Percentiles rank a stretch among this genome's conserved stretches.
phyloP scores from a whole-genome alignment of 441 rosid species.

The Populus tomentosa region DNA sequence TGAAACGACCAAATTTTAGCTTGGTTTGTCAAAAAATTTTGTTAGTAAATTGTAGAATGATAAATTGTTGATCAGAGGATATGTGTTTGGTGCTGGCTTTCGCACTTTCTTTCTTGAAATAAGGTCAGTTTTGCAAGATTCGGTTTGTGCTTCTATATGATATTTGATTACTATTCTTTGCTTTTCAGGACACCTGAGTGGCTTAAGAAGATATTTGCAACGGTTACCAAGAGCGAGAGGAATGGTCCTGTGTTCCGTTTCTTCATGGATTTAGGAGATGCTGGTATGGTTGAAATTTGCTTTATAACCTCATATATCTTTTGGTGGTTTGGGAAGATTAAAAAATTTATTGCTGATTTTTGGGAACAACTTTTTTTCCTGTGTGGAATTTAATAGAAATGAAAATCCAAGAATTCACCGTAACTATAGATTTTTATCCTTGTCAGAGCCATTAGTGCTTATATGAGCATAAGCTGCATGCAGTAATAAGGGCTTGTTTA shows the following conservation, averaged over 20 bases:
- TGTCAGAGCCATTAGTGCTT: neutral
- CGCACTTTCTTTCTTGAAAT: neutral
- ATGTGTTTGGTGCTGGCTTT: neutral
- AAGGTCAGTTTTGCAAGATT: neutral
- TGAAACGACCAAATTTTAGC: neutral
- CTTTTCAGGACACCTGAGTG: constrained; percentile 75
- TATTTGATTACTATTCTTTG: constrained; percentile 1
- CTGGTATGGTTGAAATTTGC: constrained; percentile 40
- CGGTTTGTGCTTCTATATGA: neutral
- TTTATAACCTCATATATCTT: neutral
- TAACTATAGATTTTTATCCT: neutral
- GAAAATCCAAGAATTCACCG: neutral
- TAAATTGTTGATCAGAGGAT: neutral
- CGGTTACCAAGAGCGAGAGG: constrained; percentile 74
- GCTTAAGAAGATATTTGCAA: constrained; percentile 84
- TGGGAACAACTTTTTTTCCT: neutral
- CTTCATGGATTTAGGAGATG: constrained; percentile 96
- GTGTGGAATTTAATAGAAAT: neutral
- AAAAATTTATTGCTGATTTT: neutral
- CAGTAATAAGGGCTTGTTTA: neutral
- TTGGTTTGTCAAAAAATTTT: neutral
- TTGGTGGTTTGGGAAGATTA: neutral
- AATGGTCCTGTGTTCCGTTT: constrained; percentile 89
- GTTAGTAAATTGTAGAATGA: neutral
- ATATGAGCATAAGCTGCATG: neutral